These are phyloP conservation scores for Histomonas meleagridis DNA, from an alignment of 208 protist genomes.

Conservation along the genomic window DNA sequence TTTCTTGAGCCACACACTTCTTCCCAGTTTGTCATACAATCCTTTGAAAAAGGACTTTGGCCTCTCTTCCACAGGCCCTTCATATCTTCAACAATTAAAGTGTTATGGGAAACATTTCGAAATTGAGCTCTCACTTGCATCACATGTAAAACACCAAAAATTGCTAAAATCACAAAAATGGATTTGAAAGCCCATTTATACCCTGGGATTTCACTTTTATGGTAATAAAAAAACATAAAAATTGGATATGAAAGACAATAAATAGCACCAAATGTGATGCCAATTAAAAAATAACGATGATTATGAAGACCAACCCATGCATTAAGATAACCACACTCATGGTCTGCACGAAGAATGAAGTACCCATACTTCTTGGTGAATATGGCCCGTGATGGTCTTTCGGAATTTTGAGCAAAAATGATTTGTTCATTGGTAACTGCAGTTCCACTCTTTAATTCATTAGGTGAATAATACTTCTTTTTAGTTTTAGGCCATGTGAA, in stretches of 20 bases:
- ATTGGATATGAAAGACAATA: too few relatives aligned
- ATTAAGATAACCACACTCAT: neutral
- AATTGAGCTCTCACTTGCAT: too few relatives aligned
- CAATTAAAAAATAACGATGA: slow-evolving; percentile 2
- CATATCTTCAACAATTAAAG: too few relatives aligned
- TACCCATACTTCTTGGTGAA: neutral
- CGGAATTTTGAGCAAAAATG: neutral
- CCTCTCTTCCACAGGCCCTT: too few relatives aligned
- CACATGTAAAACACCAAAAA: too few relatives aligned
- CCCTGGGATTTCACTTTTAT: too few relatives aligned
- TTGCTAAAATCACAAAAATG: too few relatives aligned
- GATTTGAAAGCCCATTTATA: too few relatives aligned
- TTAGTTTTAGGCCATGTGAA: neutral
- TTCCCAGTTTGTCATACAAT: slow-evolving; percentile 2
- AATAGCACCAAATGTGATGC: too few relatives aligned
- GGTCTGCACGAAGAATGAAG: slow-evolving; percentile 1
- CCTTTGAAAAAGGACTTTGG: too few relatives aligned
- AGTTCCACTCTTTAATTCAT: neutral
- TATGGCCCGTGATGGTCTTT: neutral
- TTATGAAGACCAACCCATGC: slow-evolving; percentile 9
- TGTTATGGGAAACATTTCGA: too few relatives aligned
- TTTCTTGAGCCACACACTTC: neutral
- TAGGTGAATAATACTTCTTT: neutral
- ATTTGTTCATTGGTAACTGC: neutral
- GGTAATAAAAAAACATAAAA: too few relatives aligned